Evolutionary conservation across 1,284 basidiomycete species (phyloP).

Genomic region (Athelia sp.): DNA sequence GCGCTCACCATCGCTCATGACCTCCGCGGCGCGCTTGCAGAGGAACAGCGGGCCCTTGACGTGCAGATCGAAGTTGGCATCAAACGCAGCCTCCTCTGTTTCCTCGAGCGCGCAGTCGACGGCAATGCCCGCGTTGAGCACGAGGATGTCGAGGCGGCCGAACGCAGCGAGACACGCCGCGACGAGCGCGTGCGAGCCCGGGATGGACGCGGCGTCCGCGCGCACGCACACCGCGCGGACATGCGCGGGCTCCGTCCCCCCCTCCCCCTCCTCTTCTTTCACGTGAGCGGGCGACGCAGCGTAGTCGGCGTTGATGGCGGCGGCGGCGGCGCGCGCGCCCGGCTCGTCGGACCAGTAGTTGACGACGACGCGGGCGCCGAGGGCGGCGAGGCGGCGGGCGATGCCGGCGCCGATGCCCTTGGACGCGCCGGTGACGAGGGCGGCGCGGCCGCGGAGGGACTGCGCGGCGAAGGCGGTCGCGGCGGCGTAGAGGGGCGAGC

Average conservation of each 20-base stretch:
- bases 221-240: conserved; percentile 42
- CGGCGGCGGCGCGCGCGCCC: conserved; percentile 41
- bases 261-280: not conserved
- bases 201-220: conserved; percentile 42
- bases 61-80: conserved; percentile 45
- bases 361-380: conserved; percentile 56
- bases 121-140: conserved; percentile 52
- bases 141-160: conserved; percentile 49
- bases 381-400: conserved; percentile 42
- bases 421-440: conserved; percentile 56
- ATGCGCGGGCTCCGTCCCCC: not conserved
- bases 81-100: conserved; percentile 46
- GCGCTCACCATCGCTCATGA: no score
- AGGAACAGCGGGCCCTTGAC: conserved; percentile 57
- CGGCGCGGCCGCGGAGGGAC: conserved; percentile 37
- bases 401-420: conserved; percentile 59
- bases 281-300: no score
- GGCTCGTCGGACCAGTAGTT: conserved; percentile 41
- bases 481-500: no score
- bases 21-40: conserved; percentile 39
- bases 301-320: conserved; percentile 30
- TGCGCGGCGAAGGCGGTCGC: no score
- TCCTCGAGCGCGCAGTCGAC: no score
- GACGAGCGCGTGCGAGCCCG: conserved; percentile 38
- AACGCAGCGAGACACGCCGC: conserved; percentile 43